Evolutionary conservation across 306 rosid genomes (phyloP).

Genomic region (Rosa lucieae): DNA sequence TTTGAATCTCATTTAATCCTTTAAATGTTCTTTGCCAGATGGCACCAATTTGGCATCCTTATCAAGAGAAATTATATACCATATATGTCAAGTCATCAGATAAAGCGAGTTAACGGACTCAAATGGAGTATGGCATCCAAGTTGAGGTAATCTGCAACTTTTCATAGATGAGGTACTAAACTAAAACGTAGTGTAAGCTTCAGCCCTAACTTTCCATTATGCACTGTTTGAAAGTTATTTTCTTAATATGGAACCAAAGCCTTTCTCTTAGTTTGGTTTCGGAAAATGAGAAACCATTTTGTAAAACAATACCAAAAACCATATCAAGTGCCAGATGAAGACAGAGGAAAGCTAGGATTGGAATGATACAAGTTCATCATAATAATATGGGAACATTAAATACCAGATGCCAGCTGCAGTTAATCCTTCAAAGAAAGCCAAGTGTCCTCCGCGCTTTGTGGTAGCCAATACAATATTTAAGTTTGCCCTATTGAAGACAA

Average conservation of each 20-base stretch:
- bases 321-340: not conserved
- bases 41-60: too few species aligned
- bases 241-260: not conserved
- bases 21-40: not conserved
- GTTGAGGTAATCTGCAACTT: not conserved
- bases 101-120: not conserved
- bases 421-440: conserved; percentile 85
- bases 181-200: not conserved
- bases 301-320: not conserved
- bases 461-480: conserved; percentile 74
- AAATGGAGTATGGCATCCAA: not conserved
- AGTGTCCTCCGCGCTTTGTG: conserved; percentile 74
- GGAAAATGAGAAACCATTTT: not conserved
- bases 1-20: not conserved
- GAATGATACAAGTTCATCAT: not conserved
- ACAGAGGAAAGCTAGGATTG: not conserved
- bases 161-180: not conserved
- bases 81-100: not conserved
- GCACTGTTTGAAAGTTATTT: not conserved
- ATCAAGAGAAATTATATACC: not conserved
- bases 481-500: conserved; percentile 47
- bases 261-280: not conserved
- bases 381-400: not conserved
- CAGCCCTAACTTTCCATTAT: not conserved
- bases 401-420: conserved; percentile 81